These are phyloP conservation scores for Allantophomopsis cytisporea DNA, from an alignment of 2,329 filamentous ascomycete genomes.

Conservation along the genomic window DNA sequence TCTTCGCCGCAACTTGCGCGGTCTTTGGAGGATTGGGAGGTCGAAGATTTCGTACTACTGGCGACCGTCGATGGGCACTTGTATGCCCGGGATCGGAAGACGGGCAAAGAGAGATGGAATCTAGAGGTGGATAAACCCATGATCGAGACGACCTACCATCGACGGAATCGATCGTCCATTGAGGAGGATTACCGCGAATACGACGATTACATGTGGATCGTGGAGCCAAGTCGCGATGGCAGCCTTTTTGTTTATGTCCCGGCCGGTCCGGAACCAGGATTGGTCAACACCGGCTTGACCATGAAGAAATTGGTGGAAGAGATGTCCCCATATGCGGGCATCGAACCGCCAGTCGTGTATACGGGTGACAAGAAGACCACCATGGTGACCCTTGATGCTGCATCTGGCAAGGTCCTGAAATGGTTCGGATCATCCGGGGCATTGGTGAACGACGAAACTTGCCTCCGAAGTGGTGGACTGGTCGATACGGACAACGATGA, in stretches of 20 bases:
- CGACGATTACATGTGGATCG: conserved; percentile 87
- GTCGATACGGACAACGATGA: conserved; percentile 48
- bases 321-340: conserved; percentile 60
- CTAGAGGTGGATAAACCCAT: conserved; percentile 75
- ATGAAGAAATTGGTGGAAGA: conserved; percentile 85
- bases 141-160: conserved; percentile 78
- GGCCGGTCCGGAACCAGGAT: conserved; percentile 38
- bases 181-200: conserved; percentile 48
- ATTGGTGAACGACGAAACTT: conserved; percentile 60
- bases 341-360: conserved; percentile 70
- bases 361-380: conserved; percentile 85
- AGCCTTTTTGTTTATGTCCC: conserved; percentile 78
- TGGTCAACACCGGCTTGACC: conserved; percentile 55
- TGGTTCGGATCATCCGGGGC: conserved; percentile 68
- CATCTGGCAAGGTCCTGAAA: conserved; percentile 68
- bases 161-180: conserved; percentile 49
- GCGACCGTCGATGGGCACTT: conserved; percentile 98
- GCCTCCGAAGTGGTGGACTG: conserved; percentile 52
- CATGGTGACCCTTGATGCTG: conserved; percentile 78
- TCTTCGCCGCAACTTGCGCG: conserved; percentile 84
- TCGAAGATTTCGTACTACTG: conserved; percentile 99
- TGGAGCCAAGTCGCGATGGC: conserved; percentile 82
- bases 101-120: conserved; percentile 74
- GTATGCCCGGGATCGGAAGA: conserved; percentile 80
- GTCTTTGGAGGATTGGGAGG: conserved; percentile 98